Evolutionary conservation across 2,329 filamentous ascomycete species (phyloP).

Genomic region (Amphichorda felina): DNA sequence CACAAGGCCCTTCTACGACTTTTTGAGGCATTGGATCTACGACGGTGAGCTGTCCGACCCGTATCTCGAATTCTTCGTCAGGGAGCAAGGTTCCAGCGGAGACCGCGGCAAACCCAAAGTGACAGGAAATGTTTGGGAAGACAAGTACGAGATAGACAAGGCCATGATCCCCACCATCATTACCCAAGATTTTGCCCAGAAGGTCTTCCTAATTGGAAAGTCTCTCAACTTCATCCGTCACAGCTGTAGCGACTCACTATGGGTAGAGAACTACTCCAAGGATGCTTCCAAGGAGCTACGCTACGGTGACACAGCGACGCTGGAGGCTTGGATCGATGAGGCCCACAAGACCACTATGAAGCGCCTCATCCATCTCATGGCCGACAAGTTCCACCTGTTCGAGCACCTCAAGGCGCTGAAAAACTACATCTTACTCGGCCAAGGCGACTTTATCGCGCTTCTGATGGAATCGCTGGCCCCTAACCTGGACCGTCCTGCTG

Average conservation of each 20-base stretch:
- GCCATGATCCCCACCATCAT: slow-evolving; percentile 90
- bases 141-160: slow-evolving; percentile 82
- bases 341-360: slow-evolving; percentile 98
- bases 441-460: slow-evolving; percentile 93
- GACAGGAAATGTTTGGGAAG: slow-evolving; percentile 91
- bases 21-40: slow-evolving; percentile 94
- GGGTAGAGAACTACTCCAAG: slow-evolving; percentile 94
- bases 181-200: slow-evolving; percentile 84
- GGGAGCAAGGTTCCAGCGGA: slow-evolving; percentile 52
- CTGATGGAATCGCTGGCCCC: slow-evolving; percentile 93
- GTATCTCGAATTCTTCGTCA: slow-evolving; percentile 89
- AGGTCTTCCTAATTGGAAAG: slow-evolving; percentile 95
- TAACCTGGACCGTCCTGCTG: slow-evolving; percentile 90
- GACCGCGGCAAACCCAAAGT: slow-evolving; percentile 43
- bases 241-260: slow-evolving; percentile 83
- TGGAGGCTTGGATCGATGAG: slow-evolving; percentile 90
- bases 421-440: slow-evolving; percentile 85
- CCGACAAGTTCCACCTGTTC: slow-evolving; percentile 87
- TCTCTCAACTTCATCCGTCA: slow-evolving; percentile 97
- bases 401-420: slow-evolving; percentile 87
- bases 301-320: slow-evolving; percentile 84
- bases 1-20: slow-evolving; percentile 91
- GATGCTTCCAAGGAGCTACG: slow-evolving; percentile 81
- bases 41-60: slow-evolving; percentile 97
- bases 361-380: slow-evolving; percentile 85